Evolutionary conservation across 768 basidiomycete species (phyloP).

Genomic region (Tulasnella sp.): DNA sequence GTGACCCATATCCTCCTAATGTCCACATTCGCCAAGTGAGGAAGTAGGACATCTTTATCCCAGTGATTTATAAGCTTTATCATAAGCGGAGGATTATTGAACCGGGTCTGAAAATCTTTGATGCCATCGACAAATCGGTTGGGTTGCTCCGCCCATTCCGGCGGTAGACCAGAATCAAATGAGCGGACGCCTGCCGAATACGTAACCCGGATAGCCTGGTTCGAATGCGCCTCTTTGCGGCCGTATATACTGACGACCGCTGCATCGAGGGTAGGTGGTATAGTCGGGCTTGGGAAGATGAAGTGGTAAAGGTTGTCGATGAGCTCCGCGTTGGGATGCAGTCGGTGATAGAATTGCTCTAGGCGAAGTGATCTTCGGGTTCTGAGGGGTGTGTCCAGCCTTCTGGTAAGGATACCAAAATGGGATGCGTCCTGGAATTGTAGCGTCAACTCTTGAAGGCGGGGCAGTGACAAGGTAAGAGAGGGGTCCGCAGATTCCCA

Average conservation of each 20-base stretch:
- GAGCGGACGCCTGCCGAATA: not conserved
- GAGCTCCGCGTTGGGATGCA: not conserved
- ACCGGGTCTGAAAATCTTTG: not conserved
- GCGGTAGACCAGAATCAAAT: not conserved
- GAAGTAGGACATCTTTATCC: not conserved
- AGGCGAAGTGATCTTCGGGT: not conserved
- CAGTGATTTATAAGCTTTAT: not conserved
- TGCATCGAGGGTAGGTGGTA: not conserved
- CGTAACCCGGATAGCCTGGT: not conserved
- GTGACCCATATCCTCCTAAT: not conserved
- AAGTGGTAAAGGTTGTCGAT: not conserved
- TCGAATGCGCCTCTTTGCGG: not conserved
- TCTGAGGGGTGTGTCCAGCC: not conserved
- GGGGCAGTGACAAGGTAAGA: not conserved
- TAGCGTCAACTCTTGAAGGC: not conserved
- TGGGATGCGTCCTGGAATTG: not conserved
- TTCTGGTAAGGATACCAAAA: not conserved
- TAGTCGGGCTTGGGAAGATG: not conserved
- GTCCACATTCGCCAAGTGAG: not conserved
- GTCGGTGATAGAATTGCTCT: not conserved
- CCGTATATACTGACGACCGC: not conserved
- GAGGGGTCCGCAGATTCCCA: not conserved
- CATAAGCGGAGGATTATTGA: not conserved
- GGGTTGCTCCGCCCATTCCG: not conserved
- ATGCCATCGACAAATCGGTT: not conserved